Evolutionary conservation across 1,139 yeast genomes (phyloP).

Genomic region (Geotrichum candidum): DNA sequence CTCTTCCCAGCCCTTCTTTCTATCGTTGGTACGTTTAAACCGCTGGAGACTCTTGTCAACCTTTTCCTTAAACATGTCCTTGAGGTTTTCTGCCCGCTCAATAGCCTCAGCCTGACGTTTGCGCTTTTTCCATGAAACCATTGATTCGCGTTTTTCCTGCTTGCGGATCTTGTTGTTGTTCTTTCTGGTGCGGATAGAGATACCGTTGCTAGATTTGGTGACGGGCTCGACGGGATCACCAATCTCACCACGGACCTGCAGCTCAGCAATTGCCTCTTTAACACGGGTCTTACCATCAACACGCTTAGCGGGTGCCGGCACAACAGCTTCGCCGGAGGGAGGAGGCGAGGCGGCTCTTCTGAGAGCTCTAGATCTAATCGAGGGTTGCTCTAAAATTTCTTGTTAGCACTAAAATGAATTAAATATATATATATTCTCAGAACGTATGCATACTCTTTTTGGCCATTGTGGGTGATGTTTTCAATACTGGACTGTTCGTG

Average conservation of each 20-base stretch:
- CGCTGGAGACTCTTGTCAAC: slow-evolving; percentile 26
- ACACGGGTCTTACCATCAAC: slow-evolving; percentile 30
- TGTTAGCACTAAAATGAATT: background rate
- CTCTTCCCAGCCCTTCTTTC: slow-evolving; percentile 25
- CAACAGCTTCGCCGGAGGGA: slow-evolving; percentile 16
- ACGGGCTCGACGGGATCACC: slow-evolving; percentile 17
- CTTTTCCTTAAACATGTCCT: slow-evolving; percentile 30
- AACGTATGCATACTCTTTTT: background rate
- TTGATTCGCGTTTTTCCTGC: slow-evolving; percentile 19
- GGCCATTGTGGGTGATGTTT: background rate
- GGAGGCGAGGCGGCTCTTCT: slow-evolving; percentile 23
- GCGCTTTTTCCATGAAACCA: slow-evolving; percentile 23
- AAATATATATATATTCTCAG: background rate
- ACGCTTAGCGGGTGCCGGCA: background rate
- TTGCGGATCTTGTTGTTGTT: slow-evolving; percentile 4
- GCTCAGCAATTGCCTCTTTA: slow-evolving; percentile 30
- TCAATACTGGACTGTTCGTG: background rate
- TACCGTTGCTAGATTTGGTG: background rate
- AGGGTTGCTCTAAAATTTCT: slow-evolving; percentile 14
- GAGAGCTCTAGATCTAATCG: slow-evolving; percentile 29
- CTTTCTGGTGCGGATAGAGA: background rate
- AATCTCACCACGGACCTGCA: slow-evolving; percentile 26
- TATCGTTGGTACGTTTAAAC: slow-evolving; percentile 24
- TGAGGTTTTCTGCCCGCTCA: slow-evolving; percentile 27
- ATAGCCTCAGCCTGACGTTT: slow-evolving; percentile 25